phyloP scores from a whole-genome alignment of 179 eudicot species.

The Heliamphora pulchella region DNA sequence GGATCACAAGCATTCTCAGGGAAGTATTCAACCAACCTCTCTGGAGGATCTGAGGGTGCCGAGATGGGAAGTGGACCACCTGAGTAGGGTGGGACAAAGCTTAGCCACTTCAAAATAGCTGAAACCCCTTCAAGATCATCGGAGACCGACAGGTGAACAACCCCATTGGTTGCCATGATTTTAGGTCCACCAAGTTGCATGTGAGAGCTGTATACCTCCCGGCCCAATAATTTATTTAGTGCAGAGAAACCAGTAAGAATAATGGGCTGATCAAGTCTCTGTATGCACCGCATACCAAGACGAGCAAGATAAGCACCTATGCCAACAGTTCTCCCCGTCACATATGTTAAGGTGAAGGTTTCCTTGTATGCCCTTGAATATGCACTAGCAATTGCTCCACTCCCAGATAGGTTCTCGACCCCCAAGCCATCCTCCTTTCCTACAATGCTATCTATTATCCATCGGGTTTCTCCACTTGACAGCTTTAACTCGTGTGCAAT shows the following conservation, averaged over 20 bases:
- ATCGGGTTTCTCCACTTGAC: slow-evolving; percentile 63
- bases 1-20: slow-evolving; percentile 96
- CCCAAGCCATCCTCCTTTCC: slow-evolving; percentile 97
- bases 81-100: slow-evolving; percentile 69
- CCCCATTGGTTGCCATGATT: slow-evolving; percentile 97
- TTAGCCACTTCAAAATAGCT: slow-evolving; percentile 87
- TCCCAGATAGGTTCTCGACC: slow-evolving; percentile 88
- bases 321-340: slow-evolving; percentile 95
- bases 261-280: slow-evolving; percentile 95
- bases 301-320: slow-evolving; percentile 99
- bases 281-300: slow-evolving; percentile 97
- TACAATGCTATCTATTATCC: slow-evolving; percentile 83
- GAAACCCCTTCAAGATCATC: slow-evolving; percentile 94
- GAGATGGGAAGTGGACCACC: slow-evolving; percentile 91
- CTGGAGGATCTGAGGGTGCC: slow-evolving; percentile 63
- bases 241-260: slow-evolving; percentile 95
- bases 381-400: slow-evolving; percentile 97
- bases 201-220: slow-evolving; percentile 98
- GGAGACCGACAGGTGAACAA: slow-evolving; percentile 82
- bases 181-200: slow-evolving; percentile 99
- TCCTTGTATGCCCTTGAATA: slow-evolving; percentile 92
- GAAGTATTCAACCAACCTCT: slow-evolving; percentile 65
- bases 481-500: slow-evolving; percentile 80
- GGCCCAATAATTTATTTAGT: slow-evolving; percentile 80
- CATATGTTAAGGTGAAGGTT: slow-evolving; percentile 90